Conservation (phyloP, 1,284 basidiomycete genomes). For the Ceratobasidium sp. region DNA sequence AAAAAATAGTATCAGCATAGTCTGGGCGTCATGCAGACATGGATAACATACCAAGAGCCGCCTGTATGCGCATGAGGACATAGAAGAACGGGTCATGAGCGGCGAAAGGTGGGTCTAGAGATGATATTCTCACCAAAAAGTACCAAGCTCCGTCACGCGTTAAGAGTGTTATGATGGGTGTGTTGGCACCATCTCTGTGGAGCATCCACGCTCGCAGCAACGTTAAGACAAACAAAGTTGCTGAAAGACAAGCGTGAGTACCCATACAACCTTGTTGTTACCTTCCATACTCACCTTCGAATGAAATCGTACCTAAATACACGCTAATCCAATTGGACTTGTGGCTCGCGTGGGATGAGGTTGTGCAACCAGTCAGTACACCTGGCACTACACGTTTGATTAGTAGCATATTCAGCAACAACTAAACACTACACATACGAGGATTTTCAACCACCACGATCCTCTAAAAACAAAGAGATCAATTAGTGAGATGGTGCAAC, state of each 20-base stretch:
- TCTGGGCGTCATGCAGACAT: neutral
- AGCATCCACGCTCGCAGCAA: conserved; percentile 27
- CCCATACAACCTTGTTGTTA: conserved; percentile 10
- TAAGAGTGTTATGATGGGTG: conserved; percentile 28
- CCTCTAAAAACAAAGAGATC: neutral
- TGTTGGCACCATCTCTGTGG: conserved; percentile 4
- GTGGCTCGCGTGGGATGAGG: neutral
- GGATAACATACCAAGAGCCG: conserved; percentile 24
- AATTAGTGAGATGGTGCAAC: neutral
- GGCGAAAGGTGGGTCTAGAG: neutral
- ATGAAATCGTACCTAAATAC: too few species aligned
- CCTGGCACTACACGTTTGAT: conserved; percentile 32
- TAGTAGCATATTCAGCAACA: neutral
- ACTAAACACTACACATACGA: neutral
- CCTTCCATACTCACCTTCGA: too few species aligned
- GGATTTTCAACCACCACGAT: conserved; percentile 28
- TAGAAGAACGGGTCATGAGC: neutral
- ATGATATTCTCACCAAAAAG: conserved; percentile 22
- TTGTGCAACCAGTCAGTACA: conserved; percentile 34
- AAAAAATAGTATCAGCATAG: neutral
- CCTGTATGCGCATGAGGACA: conserved; percentile 37
- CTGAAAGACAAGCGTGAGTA: conserved; percentile 10
- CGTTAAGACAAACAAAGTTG: conserved; percentile 26
- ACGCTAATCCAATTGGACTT: conserved; percentile 19
- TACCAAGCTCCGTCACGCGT: conserved; percentile 43